phyloP scores from a whole-genome alignment of 495 filamentous ascomycete genomes.

The Jackrogersella minutella region DNA sequence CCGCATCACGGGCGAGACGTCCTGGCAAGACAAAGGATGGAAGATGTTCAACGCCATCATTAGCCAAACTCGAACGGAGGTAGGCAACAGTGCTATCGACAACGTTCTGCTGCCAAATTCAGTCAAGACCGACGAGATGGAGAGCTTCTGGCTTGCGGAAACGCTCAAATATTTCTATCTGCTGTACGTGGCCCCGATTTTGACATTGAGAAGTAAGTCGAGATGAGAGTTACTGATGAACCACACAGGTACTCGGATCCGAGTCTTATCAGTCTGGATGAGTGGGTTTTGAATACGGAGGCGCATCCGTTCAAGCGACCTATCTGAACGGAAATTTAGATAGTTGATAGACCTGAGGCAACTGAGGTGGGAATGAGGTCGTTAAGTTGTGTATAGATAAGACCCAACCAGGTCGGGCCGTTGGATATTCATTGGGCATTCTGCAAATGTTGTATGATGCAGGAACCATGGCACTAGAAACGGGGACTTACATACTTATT shows the following conservation, averaged over 20 bases:
- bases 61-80: conserved; percentile 68
- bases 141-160: conserved; percentile 76
- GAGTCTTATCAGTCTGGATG: conserved; percentile 77
- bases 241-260: conserved; percentile 51
- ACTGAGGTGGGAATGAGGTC: no score
- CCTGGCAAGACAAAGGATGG: conserved; percentile 89
- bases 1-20: conserved; percentile 81
- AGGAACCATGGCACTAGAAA: background rate
- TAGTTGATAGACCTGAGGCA: background rate
- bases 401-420: background rate
- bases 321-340: conserved; percentile 21
- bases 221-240: conserved; percentile 13
- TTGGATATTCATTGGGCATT: background rate
- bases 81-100: conserved; percentile 75
- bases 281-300: conserved; percentile 80
- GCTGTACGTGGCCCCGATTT: conserved; percentile 70
- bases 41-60: conserved; percentile 84
- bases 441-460: background rate
- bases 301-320: conserved; percentile 66
- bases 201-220: background rate
- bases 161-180: conserved; percentile 95
- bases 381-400: conserved; percentile 21
- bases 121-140: conserved; percentile 58
- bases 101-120: conserved; percentile 67
- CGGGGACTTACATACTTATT: no score